Evolutionary conservation across 768 basidiomycete genomes (phyloP).

Genomic region (Agaricus subrufescens): DNA sequence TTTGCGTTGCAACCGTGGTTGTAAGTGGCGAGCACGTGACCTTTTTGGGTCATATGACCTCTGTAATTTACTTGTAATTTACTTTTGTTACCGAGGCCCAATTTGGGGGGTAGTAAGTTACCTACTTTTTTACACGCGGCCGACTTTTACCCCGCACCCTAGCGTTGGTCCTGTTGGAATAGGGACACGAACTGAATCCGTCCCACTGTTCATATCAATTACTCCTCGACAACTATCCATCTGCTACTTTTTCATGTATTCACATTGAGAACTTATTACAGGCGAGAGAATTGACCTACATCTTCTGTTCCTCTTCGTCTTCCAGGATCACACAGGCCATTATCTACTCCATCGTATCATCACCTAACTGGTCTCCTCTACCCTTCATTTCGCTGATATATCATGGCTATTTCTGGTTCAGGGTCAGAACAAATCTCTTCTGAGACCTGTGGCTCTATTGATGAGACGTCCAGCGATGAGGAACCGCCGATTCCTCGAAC

Average conservation of each 20-base stretch:
- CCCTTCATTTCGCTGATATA: background rate
- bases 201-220: background rate
- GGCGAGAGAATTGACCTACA: background rate
- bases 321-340: background rate
- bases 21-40: no score
- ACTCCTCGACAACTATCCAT: background rate
- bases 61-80: no score
- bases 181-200: background rate
- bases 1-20: no score
- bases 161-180: no score
- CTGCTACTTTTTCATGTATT: background rate
- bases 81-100: no score
- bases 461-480: conserved; percentile 6
- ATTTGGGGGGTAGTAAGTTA: no score
- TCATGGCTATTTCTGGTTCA: conserved; percentile 12
- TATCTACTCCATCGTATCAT: background rate
- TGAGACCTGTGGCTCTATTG: conserved; percentile 13
- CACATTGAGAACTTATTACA: background rate
- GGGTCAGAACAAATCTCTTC: conserved; percentile 5
- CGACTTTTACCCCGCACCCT: no score
- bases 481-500: conserved; percentile 24
- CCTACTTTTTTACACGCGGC: no score
- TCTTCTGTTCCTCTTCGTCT: background rate
- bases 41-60: no score
- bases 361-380: background rate